Base-by-base conservation (phyloP, 164 flowering plant genomes). In the Liquidambar formosana region DNA sequence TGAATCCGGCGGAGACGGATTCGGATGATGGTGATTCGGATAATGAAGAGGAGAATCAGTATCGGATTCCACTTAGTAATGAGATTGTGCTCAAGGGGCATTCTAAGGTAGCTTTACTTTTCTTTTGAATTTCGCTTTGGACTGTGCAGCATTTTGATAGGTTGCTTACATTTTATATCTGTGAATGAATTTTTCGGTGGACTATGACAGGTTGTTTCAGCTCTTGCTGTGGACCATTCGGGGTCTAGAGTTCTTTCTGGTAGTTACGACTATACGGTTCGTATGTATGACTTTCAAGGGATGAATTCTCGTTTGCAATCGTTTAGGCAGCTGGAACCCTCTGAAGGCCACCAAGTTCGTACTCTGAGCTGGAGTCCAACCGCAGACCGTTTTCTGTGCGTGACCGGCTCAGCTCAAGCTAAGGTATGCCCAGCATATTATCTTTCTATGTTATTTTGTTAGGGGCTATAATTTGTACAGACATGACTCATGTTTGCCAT, bases 241-340 rank as follows among this genome's bases (percentile, higher is more conserved):
- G 99, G 99, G 38, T 93, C 99, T n/a, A 84, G 99, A 73, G 94
- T 93, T 71, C 93, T 95, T 48, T 90, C 99, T 61, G 99, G 98
- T 45, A 91, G 98, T 79, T 95, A 93, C 77, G 99, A 95, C 70
- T 93, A 95, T 71, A 76, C 91, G 28, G 94, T 93, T 14, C 88
- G 94, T 3, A 95, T 93, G 99, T 96, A 89, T 73, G 99, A 96
- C 65, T 96, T 95, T 73, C 98, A 91, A 88, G 98, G 99, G 26
- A 93, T 96, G 99, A 96, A 90, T 83, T 79, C 97, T 54, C 86
- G 85, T 46, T 76, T 96, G 77, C 79, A 83, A 73, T 91, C 98
- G 16, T 96, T 93, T 77, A 88, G 99, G 69, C 96, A 96, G 79
- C 73, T 93, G 23, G 97, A 93, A 75, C 99, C 98, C 57, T 93